A percentile compares a stretch with the other conserved stretches of the same genome.
Evolutionary conservation across 2,329 filamentous ascomycete species (phyloP).

Genomic region (Sarocladium brachiariae): DNA sequence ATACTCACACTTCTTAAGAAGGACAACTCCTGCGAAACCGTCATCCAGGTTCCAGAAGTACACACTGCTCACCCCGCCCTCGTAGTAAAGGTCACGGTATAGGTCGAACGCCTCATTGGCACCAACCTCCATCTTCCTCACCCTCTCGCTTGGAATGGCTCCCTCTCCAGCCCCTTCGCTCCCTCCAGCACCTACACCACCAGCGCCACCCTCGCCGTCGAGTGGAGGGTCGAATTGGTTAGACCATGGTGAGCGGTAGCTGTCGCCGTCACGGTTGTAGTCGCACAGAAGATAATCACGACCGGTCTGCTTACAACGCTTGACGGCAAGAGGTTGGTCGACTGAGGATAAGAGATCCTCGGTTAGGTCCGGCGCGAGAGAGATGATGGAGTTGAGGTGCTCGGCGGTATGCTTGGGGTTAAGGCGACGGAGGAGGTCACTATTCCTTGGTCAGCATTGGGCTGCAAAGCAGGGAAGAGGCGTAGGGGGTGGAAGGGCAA

Average conservation of each 20-base stretch:
- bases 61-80: conserved; percentile 90
- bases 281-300: conserved; percentile 97
- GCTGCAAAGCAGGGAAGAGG: neutral
- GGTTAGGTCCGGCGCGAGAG: conserved; percentile 81
- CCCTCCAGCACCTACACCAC: conserved; percentile 45
- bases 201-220: conserved; percentile 40
- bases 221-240: conserved; percentile 95
- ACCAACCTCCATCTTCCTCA: conserved; percentile 87
- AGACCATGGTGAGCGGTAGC: conserved; percentile 97
- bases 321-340: conserved; percentile 85
- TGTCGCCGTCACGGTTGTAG: conserved; percentile 98
- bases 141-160: conserved; percentile 80
- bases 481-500: conserved; percentile 1
- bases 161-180: conserved; percentile 64
- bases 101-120: conserved; percentile 97
- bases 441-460: conserved; percentile 30
- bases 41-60: conserved; percentile 99
- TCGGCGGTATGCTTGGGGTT: conserved; percentile 86
- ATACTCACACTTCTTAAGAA: conserved; percentile 82
- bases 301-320: conserved; percentile 79
- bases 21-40: conserved; percentile 90
- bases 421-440: conserved; percentile 95
- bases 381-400: conserved; percentile 85
- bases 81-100: conserved; percentile 93
- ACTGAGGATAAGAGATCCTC: conserved; percentile 98